A percentile compares a stretch with the other conserved stretches of the same genome.
Evolutionary conservation across 2,329 filamentous ascomycete genomes (phyloP).

Genomic region (Capronia americana): DNA sequence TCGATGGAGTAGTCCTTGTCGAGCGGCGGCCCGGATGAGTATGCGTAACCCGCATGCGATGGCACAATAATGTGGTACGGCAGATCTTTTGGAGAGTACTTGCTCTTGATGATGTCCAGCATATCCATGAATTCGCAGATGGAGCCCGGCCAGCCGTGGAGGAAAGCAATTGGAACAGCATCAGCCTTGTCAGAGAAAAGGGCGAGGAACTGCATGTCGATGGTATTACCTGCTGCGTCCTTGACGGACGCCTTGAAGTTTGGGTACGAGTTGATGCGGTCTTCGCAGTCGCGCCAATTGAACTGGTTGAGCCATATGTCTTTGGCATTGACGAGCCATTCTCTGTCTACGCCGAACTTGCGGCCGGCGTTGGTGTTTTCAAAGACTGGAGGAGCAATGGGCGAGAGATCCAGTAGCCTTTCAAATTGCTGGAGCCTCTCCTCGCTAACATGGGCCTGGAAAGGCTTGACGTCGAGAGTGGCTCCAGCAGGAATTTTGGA

Average conservation of each 20-base stretch:
- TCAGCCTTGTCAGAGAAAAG: constrained; percentile 60
- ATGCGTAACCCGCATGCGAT: constrained; percentile 61
- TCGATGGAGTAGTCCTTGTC: constrained; percentile 50
- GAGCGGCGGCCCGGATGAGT: constrained; percentile 57
- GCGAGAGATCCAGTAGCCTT: background rate
- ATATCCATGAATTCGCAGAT: constrained; percentile 64
- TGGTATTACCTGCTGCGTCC: constrained; percentile 34
- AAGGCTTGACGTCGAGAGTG: too few relatives aligned
- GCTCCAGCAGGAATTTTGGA: too few relatives aligned
- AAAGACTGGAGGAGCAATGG: background rate
- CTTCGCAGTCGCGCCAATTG: constrained; percentile 21
- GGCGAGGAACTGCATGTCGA: constrained; percentile 59
- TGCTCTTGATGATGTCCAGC: constrained; percentile 53
- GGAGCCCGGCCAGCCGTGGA: constrained; percentile 52
- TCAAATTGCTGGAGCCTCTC: background rate
- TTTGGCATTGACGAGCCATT: constrained; percentile 16
- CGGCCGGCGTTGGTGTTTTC: constrained; percentile 13
- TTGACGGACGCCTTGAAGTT: constrained; percentile 38
- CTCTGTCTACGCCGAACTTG: constrained; percentile 19
- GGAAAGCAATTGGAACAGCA: constrained; percentile 58
- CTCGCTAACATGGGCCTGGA: too few relatives aligned
- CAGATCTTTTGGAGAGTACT: constrained; percentile 57
- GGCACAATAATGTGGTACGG: constrained; percentile 66
- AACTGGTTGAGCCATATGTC: constrained; percentile 23
- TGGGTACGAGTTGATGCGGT: constrained; percentile 18